Conservation (phyloP, 2,329 filamentous ascomycete species). For the Teratosphaeriaceae sp. region DNA sequence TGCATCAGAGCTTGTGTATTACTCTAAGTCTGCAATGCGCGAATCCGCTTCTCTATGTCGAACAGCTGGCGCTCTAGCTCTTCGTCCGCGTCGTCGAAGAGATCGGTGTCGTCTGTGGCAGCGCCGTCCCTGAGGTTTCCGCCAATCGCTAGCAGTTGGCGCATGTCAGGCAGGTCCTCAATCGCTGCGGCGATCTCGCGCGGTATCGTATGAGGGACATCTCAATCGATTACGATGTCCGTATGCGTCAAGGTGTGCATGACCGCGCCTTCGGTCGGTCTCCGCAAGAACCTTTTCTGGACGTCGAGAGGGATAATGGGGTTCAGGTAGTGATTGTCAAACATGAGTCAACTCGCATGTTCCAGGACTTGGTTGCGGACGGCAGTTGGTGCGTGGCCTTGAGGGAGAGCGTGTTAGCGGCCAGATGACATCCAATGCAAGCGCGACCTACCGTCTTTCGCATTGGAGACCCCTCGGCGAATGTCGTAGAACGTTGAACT, state of each 20-base stretch:
- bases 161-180: background rate
- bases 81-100: background rate
- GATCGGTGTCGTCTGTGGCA: background rate
- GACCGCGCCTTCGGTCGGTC: constrained; percentile 2
- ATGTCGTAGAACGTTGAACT: background rate
- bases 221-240: background rate
- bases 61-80: background rate
- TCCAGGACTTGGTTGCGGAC: constrained; percentile 1
- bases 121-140: background rate
- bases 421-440: background rate
- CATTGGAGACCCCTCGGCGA: background rate
- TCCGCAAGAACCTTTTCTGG: background rate
- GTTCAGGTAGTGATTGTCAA: constrained; percentile 8
- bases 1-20: background rate
- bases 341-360: constrained; percentile 6
- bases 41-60: background rate
- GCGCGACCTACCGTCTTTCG: background rate
- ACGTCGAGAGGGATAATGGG: constrained; percentile 6
- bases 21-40: background rate
- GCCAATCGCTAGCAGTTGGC: background rate
- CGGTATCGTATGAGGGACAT: background rate
- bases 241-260: constrained; percentile 6
- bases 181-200: background rate
- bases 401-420: background rate
- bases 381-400: background rate